Percentiles rank a stretch among this genome's conserved stretches.
Conservation (phyloP, 441 rosid species). For the Sinapis alba region DNA sequence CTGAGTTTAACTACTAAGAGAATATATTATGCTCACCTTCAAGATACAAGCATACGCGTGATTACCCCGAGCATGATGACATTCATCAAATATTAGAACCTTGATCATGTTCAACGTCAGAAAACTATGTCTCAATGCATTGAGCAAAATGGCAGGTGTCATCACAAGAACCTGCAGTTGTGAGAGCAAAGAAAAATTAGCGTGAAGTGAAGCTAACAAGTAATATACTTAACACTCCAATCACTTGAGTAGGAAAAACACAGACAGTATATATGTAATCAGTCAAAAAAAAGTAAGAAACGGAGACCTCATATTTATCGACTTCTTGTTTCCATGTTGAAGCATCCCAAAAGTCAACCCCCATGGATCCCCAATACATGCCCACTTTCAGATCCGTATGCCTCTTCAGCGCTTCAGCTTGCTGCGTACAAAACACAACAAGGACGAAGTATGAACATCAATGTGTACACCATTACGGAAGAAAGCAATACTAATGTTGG, state of each 20-base stretch:
- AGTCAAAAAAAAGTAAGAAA: conserved; percentile 6
- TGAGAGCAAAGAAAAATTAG: conserved; percentile 6
- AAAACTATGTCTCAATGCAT: conserved; percentile 71
- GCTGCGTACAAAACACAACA: conserved; percentile 33
- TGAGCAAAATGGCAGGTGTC: conserved; percentile 89
- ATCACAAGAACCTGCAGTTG: conserved; percentile 81
- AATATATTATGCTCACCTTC: conserved; percentile 56
- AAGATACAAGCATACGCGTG: conserved; percentile 82
- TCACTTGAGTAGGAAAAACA: not conserved
- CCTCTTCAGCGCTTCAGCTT: conserved; percentile 48
- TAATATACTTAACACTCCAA: not conserved
- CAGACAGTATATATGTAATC: not conserved
- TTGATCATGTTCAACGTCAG: conserved; percentile 63
- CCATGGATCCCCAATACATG: conserved; percentile 84
- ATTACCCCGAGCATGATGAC: conserved; percentile 82
- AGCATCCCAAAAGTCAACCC: conserved; percentile 73
- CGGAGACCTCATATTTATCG: conserved; percentile 62
- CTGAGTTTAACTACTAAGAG: not conserved
- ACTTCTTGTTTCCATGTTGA: conserved; percentile 61
- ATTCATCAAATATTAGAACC: conserved; percentile 90
- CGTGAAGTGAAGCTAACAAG: conserved; percentile 8
- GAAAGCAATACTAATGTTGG: not conserved
- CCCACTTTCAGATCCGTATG: conserved; percentile 80
- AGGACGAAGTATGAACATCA: not conserved
- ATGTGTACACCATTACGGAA: not conserved